Evolutionary conservation across 768 basidiomycete species (phyloP), one percentile per base, ranked within the genome.

Genomic region (Coprinopsis strossmayeri): DNA sequence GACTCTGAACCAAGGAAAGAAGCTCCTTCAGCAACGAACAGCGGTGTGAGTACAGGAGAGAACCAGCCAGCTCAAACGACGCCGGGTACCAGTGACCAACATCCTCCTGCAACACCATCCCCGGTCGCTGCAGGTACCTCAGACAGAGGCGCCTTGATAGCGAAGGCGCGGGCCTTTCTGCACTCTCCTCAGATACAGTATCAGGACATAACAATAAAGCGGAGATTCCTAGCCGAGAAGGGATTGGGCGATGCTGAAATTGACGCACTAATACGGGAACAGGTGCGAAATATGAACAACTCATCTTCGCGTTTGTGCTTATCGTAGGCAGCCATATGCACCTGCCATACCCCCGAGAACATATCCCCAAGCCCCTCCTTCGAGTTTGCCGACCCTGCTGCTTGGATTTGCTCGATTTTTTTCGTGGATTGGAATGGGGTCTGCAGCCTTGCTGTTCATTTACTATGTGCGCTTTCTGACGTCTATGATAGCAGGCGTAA

Each of bases 321-420:
- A 42, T 9, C 20, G 21, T 42, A 5, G 12, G 9, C 10, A 12
- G 17, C 38, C 48, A 13, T 23, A 2, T 15, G 23, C 10, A 41
- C 85, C 82, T 7, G 49, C 62, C 3, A 63, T 90, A 28, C 87
- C 87, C 17, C 84, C 87, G 0, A 75, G 84, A 54, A 80, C 82
- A 41, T 90, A 90, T 56, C 87, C 87, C 2, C 77, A 76, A 51
- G 75, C 71, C 10, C 77, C 80, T 3, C 85, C 85, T 2, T 89
- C 87, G 2, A 78, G 76, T 55, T 64, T 90, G 1, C 86, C 86
- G 0, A 71, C 72, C 38, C 71, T 89, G 32, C 65, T 90, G n/a
- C 61, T 81, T 10, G 85, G 81, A 2, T 63, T 82, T 15, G 64
- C 69, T 21, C 75, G 84, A 35, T 63, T 87, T 17, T 73, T 84